A percentile compares a stretch with the other conserved stretches of the same genome.
These are phyloP conservation scores for Podospora fimiseda DNA, from an alignment of 495 filamentous ascomycete species.

Conservation along the genomic window DNA sequence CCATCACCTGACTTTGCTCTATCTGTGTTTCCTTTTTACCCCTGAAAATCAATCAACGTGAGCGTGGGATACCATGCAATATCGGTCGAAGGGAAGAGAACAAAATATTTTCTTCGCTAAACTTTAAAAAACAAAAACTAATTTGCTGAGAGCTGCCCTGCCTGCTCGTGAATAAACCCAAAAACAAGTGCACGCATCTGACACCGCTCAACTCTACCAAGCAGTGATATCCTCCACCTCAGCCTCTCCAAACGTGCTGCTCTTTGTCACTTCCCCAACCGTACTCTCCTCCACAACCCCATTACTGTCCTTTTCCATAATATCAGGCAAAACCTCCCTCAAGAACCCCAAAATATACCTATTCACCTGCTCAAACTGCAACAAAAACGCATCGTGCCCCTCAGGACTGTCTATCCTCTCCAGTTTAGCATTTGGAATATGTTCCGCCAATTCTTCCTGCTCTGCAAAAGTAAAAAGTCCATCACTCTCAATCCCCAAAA, in stretches of 20 bases:
- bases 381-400: slow-evolving; percentile 91
- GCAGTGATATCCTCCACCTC: slow-evolving; percentile 97
- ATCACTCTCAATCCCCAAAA: slow-evolving; percentile 89
- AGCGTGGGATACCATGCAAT: too few species aligned
- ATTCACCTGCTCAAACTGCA: slow-evolving; percentile 98
- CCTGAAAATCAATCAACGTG: too few species aligned
- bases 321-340: slow-evolving; percentile 72
- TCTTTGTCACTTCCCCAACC: slow-evolving; percentile 58
- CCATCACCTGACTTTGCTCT: too few species aligned
- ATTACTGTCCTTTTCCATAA: slow-evolving; percentile 62
- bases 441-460: slow-evolving; percentile 81
- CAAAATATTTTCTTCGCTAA: too few species aligned
- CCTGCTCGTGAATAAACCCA: neutral
- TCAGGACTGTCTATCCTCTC: slow-evolving; percentile 87
- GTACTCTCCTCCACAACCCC: slow-evolving; percentile 37
- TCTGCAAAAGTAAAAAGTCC: slow-evolving; percentile 95
- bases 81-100: too few species aligned
- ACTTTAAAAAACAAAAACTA: too few species aligned
- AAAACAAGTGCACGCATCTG: neutral
- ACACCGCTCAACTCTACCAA: slow-evolving; percentile 52
- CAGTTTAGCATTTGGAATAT: slow-evolving; percentile 70
- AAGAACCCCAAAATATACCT: slow-evolving; percentile 78
- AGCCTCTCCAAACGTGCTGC: slow-evolving; percentile 85
- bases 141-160: too few species aligned
- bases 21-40: too few species aligned